Base-by-base conservation (phyloP, 441 rosid genomes). In the Jatropha multifida region DNA sequence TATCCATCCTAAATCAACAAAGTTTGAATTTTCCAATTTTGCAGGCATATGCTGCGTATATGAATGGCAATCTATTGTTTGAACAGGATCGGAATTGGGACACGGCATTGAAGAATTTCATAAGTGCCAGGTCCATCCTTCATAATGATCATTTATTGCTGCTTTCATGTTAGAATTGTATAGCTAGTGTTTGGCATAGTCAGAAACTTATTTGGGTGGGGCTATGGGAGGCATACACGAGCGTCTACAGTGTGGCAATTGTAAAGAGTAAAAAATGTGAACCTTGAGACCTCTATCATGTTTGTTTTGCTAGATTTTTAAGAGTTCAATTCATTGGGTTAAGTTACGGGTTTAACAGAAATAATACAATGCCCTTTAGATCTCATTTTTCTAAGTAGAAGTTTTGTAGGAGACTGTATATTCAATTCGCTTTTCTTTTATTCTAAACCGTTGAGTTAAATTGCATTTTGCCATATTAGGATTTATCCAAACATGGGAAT, bases 31-130 rank as follows among this genome's bases (percentile, higher is more conserved):
- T 68, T 55, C 52, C 46, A 68, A 64, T 18, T 79, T 73, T 81
- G 67, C 83, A 96, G 98, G 98, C 98, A 80, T 96, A 96, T 85
- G 94, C 95, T 15, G 92, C 98, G 76, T 96, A 92, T 82, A 96
- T 94, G 98, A 90, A 94, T 87, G 99, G 95, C 72, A 92, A 75
- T 83, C 83, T 96, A 79, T 82, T 96, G 86, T 96, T 96, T 82
- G 99, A 96, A 87, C 98, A 96, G 88, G 99, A 96, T 79, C 85
- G 86, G 77, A 96, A 88, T 80, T 94, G 98, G 98, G 97, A 96
- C 69, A 86, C 87, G 80, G 98, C 98, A 27, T 85, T 94, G 85
- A 88, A 85, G 88, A 83, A 90, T 80, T 96, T 94, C 83, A 89
- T 88, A 74, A 94, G 88, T 85, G 94, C 98, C 86, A 96, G 99